A percentile compares a stretch with the other conserved stretches of the same genome.
These are phyloP conservation scores for Rhodotorula sp. DNA, from an alignment of 1,284 basidiomycete species.

Conservation along the genomic window DNA sequence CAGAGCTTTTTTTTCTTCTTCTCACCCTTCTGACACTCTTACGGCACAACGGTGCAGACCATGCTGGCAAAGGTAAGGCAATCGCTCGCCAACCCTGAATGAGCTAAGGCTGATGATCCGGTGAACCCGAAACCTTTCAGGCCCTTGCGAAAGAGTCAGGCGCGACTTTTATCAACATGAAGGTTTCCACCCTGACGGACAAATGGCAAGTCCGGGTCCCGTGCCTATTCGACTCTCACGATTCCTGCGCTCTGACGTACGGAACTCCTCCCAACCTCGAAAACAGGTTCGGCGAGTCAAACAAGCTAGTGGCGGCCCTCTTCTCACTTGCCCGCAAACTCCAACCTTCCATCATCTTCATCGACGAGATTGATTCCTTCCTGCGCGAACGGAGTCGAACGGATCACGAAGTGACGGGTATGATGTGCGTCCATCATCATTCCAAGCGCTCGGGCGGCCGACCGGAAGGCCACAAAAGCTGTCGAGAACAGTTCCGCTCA, in stretches of 20 bases:
- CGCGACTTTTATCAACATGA: slow-evolving; percentile 74
- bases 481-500: too few relatives aligned
- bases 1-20: background rate
- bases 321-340: slow-evolving; percentile 72
- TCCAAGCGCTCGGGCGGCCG: too few relatives aligned
- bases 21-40: background rate
- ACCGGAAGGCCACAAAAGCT: background rate
- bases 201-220: slow-evolving; percentile 46
- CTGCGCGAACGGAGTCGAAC: slow-evolving; percentile 77
- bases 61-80: slow-evolving; percentile 45
- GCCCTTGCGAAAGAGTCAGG: slow-evolving; percentile 80
- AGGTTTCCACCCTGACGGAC: slow-evolving; percentile 56
- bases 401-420: slow-evolving; percentile 96
- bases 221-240: too few relatives aligned
- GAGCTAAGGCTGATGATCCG: too few relatives aligned
- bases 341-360: slow-evolving; percentile 74
- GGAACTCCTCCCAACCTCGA: too few relatives aligned
- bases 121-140: background rate
- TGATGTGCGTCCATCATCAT: slow-evolving; percentile 74
- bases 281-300: slow-evolving; percentile 79
- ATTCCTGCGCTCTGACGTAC: slow-evolving; percentile 68
- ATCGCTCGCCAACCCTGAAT: too few relatives aligned
- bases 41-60: background rate
- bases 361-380: slow-evolving; percentile 84
- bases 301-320: slow-evolving; percentile 89